Percentiles rank a stretch among this genome's conserved stretches.
Conservation (phyloP, 768 basidiomycete species). For the Favolaschia claudopus region DNA sequence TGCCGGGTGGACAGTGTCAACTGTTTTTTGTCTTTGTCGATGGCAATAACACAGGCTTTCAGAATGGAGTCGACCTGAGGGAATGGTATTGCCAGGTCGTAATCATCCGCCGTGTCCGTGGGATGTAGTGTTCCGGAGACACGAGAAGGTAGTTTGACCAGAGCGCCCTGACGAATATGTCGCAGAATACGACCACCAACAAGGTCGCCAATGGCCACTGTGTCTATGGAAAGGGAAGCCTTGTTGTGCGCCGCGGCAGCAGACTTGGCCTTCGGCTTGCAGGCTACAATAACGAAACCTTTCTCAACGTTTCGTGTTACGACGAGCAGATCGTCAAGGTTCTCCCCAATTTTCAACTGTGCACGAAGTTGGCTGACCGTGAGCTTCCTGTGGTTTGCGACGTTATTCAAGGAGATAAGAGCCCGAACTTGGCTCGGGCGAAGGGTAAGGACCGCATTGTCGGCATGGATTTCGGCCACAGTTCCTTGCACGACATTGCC, state of each 20-base stretch:
- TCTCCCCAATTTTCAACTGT: slow-evolving; percentile 71
- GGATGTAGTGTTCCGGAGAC: slow-evolving; percentile 83
- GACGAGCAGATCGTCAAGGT: slow-evolving; percentile 81
- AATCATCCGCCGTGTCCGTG: slow-evolving; percentile 85
- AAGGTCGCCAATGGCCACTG: slow-evolving; percentile 73
- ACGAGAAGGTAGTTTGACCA: slow-evolving; percentile 76
- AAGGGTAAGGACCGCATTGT: slow-evolving; percentile 80
- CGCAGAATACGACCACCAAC: slow-evolving; percentile 83
- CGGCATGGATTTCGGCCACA: slow-evolving; percentile 84
- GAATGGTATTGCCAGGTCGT: slow-evolving; percentile 61
- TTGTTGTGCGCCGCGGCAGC: slow-evolving; percentile 56
- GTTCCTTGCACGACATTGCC: slow-evolving; percentile 76
- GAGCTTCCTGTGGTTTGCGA: slow-evolving; percentile 81
- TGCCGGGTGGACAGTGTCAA: slow-evolving; percentile 82
- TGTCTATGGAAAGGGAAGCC: slow-evolving; percentile 66
- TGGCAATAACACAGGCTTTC: slow-evolving; percentile 72
- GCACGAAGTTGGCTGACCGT: slow-evolving; percentile 70
- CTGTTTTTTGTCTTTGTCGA: slow-evolving; percentile 72
- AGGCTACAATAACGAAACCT: slow-evolving; percentile 85
- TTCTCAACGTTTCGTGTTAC: slow-evolving; percentile 88
- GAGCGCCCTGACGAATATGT: slow-evolving; percentile 73
- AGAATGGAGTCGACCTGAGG: slow-evolving; percentile 72
- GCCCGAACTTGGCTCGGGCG: slow-evolving; percentile 75
- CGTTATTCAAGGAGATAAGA: slow-evolving; percentile 84
- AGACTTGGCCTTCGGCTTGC: slow-evolving; percentile 66